These are phyloP conservation scores for Edaphochlamys debaryana DNA, from an alignment of 139 green algal genomes.

Conservation along the genomic window DNA sequence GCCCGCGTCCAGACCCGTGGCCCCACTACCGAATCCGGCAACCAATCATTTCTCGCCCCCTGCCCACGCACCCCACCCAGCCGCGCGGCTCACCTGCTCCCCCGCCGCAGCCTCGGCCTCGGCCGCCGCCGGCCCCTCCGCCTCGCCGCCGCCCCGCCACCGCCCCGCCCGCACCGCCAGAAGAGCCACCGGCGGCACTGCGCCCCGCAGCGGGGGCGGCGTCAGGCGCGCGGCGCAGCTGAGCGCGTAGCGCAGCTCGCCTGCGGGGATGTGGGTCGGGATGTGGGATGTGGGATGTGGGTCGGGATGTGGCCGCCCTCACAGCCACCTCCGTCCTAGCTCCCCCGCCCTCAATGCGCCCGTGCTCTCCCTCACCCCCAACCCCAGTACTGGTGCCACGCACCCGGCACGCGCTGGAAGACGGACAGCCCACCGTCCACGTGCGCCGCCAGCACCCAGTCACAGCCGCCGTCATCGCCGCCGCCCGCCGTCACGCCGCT, in stretches of 20 bases:
- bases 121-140: too few relatives aligned
- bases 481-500: conserved; percentile 40
- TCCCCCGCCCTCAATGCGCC: too few relatives aligned
- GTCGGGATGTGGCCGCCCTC: neutral
- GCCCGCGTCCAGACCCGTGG: too few relatives aligned
- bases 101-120: too few relatives aligned
- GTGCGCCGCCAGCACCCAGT: conserved; percentile 42
- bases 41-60: too few relatives aligned
- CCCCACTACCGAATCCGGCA: too few relatives aligned
- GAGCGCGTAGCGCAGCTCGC: conserved; percentile 54
- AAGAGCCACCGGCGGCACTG: neutral
- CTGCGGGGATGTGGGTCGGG: neutral
- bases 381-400: too few relatives aligned
- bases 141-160: conserved; percentile 18
- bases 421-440: conserved; percentile 44
- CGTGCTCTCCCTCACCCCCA: too few relatives aligned
- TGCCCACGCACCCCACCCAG: too few relatives aligned
- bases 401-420: conserved; percentile 23
- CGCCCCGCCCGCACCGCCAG: conserved; percentile 27
- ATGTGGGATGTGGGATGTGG: neutral
- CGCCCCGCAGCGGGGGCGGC: conserved; percentile 31
- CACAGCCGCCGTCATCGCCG: conserved; percentile 56
- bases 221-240: conserved; percentile 26
- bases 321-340: too few relatives aligned
- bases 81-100: too few relatives aligned